These are phyloP conservation scores for Trichoderma sp. DNA, from an alignment of 2,329 filamentous ascomycete species.

Conservation along the genomic window DNA sequence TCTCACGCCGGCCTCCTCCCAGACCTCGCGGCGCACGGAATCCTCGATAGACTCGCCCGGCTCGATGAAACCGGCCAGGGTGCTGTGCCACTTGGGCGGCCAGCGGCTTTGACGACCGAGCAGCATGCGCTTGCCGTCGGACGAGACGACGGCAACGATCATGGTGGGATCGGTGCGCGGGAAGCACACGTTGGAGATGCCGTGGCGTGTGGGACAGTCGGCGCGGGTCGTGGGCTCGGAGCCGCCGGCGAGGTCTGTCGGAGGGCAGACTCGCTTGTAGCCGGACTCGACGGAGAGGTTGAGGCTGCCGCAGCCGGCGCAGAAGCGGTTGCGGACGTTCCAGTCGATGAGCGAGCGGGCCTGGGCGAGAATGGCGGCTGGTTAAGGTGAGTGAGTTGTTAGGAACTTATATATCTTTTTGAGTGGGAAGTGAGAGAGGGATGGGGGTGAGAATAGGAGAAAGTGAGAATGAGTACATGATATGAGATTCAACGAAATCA, in stretches of 20 bases:
- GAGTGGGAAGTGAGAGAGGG: neutral
- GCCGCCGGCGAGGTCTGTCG: slow-evolving; percentile 57
- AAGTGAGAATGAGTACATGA: neutral
- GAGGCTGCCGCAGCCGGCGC: slow-evolving; percentile 78
- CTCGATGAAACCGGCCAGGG: slow-evolving; percentile 82
- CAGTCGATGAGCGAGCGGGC: slow-evolving; percentile 86
- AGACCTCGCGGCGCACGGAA: slow-evolving; percentile 77
- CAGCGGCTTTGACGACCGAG: slow-evolving; percentile 83
- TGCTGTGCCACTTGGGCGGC: slow-evolving; percentile 82
- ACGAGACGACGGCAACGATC: slow-evolving; percentile 87
- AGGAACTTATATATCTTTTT: too few species aligned
- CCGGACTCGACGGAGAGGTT: slow-evolving; percentile 77
- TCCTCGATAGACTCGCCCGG: slow-evolving; percentile 83
- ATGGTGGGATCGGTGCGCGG: slow-evolving; percentile 91
- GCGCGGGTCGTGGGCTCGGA: slow-evolving; percentile 52
- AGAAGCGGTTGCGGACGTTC: slow-evolving; percentile 91
- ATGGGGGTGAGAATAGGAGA: neutral
- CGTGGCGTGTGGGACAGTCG: slow-evolving; percentile 76
- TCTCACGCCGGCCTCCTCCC: slow-evolving; percentile 77
- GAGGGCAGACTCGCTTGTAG: slow-evolving; percentile 76
- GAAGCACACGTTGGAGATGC: slow-evolving; percentile 87
- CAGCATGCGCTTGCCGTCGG: slow-evolving; percentile 72
- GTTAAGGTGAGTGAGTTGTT: neutral
- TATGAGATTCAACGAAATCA: neutral
- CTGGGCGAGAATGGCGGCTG: slow-evolving; percentile 87